phyloP scores from a whole-genome alignment of 495 filamentous ascomycete genomes.

The Margaritispora aquatica region DNA sequence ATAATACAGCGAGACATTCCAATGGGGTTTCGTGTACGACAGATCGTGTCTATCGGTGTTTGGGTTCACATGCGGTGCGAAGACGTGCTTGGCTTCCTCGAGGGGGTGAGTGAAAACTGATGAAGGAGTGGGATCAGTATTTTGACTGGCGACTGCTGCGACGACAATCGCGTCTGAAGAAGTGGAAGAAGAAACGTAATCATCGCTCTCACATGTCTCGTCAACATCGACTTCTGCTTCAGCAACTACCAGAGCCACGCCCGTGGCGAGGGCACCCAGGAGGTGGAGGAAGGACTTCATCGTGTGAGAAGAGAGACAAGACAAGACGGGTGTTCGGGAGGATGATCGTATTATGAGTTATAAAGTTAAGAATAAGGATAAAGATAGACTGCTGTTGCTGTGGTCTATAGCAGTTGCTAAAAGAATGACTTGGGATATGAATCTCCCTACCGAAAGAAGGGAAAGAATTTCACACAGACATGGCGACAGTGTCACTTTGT shows the following conservation, averaged over 20 bases:
- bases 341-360: not conserved
- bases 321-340: not conserved
- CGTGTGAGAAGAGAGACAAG: not conserved
- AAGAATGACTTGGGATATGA: not conserved
- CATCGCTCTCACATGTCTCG: constrained; percentile 2
- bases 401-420: not conserved
- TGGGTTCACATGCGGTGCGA: constrained; percentile 21
- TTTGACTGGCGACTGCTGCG: not conserved
- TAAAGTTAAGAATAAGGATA: not conserved
- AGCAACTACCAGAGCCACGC: constrained; percentile 1
- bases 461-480: not conserved
- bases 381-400: not conserved
- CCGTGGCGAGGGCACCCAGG: not conserved
- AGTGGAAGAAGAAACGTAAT: not conserved
- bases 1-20: constrained; percentile 25
- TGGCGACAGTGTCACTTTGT: not conserved
- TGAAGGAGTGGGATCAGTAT: constrained; percentile 1
- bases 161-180: not conserved
- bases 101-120: not conserved
- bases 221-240: constrained; percentile 1
- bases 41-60: constrained; percentile 18
- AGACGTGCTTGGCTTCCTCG: constrained; percentile 17
- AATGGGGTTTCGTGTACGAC: constrained; percentile 19
- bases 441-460: not conserved
- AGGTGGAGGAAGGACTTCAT: constrained; percentile 14